Conservation (phyloP, 2,329 filamentous ascomycete genomes). For the Apiospora kogelbergensis region DNA sequence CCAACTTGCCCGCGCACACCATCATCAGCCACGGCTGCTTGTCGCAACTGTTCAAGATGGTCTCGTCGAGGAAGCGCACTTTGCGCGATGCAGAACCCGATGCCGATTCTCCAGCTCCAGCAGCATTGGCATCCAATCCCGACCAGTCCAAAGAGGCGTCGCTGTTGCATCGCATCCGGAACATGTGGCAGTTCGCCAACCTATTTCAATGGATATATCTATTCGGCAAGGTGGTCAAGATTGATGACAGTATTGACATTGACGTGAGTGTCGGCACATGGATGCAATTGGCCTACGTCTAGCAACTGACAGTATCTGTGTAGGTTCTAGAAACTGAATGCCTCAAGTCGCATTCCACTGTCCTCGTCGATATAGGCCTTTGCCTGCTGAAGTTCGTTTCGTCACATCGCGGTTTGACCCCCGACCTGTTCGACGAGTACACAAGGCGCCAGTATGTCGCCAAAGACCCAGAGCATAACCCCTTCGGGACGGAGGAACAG, state of each 20-base stretch:
- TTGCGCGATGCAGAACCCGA: conserved; percentile 37
- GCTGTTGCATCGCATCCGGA: conserved; percentile 69
- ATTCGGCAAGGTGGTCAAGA: conserved; percentile 86
- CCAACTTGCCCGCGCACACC: not conserved
- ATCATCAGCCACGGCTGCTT: not conserved
- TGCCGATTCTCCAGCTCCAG: conserved; percentile 13
- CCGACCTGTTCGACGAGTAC: conserved; percentile 90
- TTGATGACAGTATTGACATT: conserved; percentile 84
- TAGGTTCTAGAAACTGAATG: conserved; percentile 90
- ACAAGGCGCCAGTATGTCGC: conserved; percentile 82
- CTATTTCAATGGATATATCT: conserved; percentile 91
- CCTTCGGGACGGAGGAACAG: conserved; percentile 76
- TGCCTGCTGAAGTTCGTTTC: conserved; percentile 90
- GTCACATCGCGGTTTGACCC: conserved; percentile 84
- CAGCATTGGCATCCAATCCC: not conserved
- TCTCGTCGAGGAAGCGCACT: conserved; percentile 48
- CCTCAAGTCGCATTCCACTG: conserved; percentile 73
- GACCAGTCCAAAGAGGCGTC: conserved; percentile 29
- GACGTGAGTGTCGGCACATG: conserved; percentile 61
- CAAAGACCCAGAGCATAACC: conserved; percentile 79
- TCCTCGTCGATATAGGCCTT: conserved; percentile 79
- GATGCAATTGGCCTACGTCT: not conserved
- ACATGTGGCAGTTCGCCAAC: conserved; percentile 95
- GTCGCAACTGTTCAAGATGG: conserved; percentile 31
- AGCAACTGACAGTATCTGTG: not conserved